A percentile compares a stretch with the other conserved stretches of the same genome.
phyloP scores from a whole-genome alignment of 805 yeast species.

The Lipomyces yamadae region DNA sequence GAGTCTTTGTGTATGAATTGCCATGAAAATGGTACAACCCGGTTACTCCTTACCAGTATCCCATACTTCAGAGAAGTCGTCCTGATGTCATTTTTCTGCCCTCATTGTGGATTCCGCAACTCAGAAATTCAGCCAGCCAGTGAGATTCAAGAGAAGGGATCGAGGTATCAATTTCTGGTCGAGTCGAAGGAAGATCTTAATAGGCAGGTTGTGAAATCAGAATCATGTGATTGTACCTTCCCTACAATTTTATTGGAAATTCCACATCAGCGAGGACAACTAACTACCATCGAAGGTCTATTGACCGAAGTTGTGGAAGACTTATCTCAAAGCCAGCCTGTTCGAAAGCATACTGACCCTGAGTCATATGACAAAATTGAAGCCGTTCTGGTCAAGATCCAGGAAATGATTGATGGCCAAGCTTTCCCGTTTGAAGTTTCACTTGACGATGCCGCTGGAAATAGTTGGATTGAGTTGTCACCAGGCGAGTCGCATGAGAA shows the following conservation, averaged over 20 bases:
- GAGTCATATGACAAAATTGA: conserved; percentile 76
- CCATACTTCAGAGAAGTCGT: conserved; percentile 92
- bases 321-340: conserved; percentile 77
- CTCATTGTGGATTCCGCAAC: conserved; percentile 90
- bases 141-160: conserved; percentile 85
- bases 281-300: conserved; percentile 91
- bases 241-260: conserved; percentile 88
- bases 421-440: conserved; percentile 76
- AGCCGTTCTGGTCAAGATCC: conserved; percentile 63
- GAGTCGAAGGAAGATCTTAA: conserved; percentile 75
- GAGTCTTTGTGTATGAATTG: conserved; percentile 97
- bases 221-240: conserved; percentile 78
- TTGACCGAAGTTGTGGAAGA: conserved; percentile 83
- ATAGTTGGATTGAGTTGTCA: conserved; percentile 89
- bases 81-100: conserved; percentile 93
- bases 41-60: conserved; percentile 81
- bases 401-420: conserved; percentile 65
- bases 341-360: conserved; percentile 74
- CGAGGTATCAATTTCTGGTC: conserved; percentile 69
- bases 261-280: conserved; percentile 92
- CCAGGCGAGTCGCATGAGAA: conserved; percentile 89
- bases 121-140: conserved; percentile 97
- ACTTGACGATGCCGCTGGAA: conserved; percentile 94
- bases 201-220: conserved; percentile 91
- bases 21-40: conserved; percentile 79